Evolutionary conservation across 768 basidiomycete species (phyloP).

Genomic region (Leccinum imitatum): DNA sequence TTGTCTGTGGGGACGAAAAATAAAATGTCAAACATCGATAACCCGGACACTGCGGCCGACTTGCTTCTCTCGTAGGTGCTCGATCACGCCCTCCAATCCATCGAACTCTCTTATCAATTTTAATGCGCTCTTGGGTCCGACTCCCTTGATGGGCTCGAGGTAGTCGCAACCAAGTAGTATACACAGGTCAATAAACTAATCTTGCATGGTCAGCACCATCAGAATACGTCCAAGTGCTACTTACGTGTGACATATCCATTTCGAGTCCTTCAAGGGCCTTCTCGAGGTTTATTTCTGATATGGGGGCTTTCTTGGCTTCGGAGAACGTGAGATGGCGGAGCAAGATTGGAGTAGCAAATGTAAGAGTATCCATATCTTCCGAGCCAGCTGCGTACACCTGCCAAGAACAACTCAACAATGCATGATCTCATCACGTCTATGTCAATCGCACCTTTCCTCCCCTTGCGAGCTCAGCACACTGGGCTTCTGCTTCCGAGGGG

Average conservation of each 20-base stretch:
- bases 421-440: background rate
- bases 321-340: conserved; percentile 97
- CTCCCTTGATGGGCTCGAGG: conserved; percentile 95
- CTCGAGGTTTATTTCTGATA: conserved; percentile 85
- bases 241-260: conserved; percentile 89
- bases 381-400: conserved; percentile 97
- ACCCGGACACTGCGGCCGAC: conserved; percentile 11
- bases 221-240: background rate
- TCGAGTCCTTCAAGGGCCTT: conserved; percentile 83
- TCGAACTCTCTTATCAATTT: conserved; percentile 88
- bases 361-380: conserved; percentile 99
- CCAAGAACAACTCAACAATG: background rate
- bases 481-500: conserved; percentile 97
- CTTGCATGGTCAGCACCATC: conserved; percentile 1
- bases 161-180: conserved; percentile 98
- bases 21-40: background rate
- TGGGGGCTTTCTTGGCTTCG: conserved; percentile 96
- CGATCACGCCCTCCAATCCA: conserved; percentile 67
- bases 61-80: conserved; percentile 77
- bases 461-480: conserved; percentile 96
- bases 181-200: conserved; percentile 92
- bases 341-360: conserved; percentile 88
- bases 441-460: conserved; percentile 73
- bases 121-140: conserved; percentile 93
- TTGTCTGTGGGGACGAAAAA: conserved; percentile 22